These are phyloP conservation scores for Podila epicladia DNA, from an alignment of 192 early-diverging fungal genomes.

Conservation along the genomic window DNA sequence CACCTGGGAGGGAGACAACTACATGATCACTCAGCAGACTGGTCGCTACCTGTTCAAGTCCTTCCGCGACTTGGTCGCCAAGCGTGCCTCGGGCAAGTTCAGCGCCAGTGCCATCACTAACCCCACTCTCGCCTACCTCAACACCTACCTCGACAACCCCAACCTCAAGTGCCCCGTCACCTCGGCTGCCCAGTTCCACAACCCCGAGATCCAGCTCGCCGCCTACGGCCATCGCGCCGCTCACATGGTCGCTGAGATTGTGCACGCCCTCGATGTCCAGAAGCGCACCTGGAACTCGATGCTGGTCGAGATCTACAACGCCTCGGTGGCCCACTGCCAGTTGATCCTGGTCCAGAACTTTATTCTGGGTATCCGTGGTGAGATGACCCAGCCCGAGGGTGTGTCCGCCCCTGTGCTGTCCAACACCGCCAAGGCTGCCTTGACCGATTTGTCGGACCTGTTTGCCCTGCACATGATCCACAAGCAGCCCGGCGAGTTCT, in stretches of 20 bases:
- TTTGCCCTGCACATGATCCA: conserved; percentile 75
- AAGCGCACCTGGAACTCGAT: conserved; percentile 79
- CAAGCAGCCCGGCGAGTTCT: conserved; percentile 73
- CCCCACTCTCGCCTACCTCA: conserved; percentile 54
- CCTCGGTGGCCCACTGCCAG: conserved; percentile 83
- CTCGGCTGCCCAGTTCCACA: conserved; percentile 60
- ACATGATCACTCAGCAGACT: conserved; percentile 88
- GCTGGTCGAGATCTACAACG: conserved; percentile 76
- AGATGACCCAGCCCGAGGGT: conserved; percentile 49
- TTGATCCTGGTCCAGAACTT: conserved; percentile 81
- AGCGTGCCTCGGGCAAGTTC: conserved; percentile 56
- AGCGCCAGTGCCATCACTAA: conserved; percentile 53
- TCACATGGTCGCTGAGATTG: conserved; percentile 67
- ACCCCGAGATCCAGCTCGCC: conserved; percentile 69
- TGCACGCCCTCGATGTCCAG: conserved; percentile 67
- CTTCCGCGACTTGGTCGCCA: conserved; percentile 64
- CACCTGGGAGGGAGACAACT: conserved; percentile 90
- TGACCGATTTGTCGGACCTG: conserved; percentile 57
- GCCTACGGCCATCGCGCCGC: conserved; percentile 83
- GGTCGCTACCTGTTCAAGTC: conserved; percentile 80
- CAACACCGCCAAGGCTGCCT: conserved; percentile 51
- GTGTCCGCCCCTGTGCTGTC: conserved; percentile 45
- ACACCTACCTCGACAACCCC: conserved; percentile 64
- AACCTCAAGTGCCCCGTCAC: conserved; percentile 67
- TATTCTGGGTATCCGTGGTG: conserved; percentile 63